These are phyloP conservation scores for Pholiota microspora DNA, from an alignment of 768 basidiomycete species.

Conservation along the genomic window DNA sequence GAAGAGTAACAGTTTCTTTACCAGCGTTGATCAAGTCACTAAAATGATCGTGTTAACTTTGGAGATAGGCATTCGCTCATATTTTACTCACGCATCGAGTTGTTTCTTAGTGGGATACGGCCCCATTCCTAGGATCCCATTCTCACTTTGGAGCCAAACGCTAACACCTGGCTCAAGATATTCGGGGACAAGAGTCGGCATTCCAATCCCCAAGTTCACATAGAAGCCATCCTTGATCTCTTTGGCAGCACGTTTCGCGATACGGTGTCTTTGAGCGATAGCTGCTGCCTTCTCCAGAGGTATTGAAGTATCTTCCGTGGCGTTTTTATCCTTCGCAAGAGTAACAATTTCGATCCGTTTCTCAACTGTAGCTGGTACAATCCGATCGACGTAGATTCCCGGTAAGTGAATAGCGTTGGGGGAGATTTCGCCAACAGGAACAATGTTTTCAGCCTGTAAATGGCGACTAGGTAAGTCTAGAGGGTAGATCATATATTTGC, in stretches of 20 bases:
- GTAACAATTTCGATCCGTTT: slow-evolving; percentile 80
- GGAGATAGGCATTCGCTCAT: neutral
- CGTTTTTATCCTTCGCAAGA: slow-evolving; percentile 49
- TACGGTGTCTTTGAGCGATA: slow-evolving; percentile 60
- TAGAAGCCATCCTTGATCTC: slow-evolving; percentile 88
- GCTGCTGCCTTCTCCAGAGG: slow-evolving; percentile 53
- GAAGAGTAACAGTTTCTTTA: slow-evolving; percentile 90
- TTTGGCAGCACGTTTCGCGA: slow-evolving; percentile 84
- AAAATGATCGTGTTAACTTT: slow-evolving; percentile 7
- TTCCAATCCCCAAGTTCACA: slow-evolving; percentile 88
- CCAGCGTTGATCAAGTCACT: slow-evolving; percentile 94
- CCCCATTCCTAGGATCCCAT: slow-evolving; percentile 86
- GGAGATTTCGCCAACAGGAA: slow-evolving; percentile 77
- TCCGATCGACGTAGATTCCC: slow-evolving; percentile 86
- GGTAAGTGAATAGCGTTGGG: slow-evolving; percentile 82
- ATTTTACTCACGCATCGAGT: slow-evolving; percentile 67
- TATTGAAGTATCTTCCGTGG: slow-evolving; percentile 21
- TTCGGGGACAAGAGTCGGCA: slow-evolving; percentile 87
- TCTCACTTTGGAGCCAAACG: slow-evolving; percentile 93
- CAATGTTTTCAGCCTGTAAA: slow-evolving; percentile 81
- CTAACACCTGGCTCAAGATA: slow-evolving; percentile 68
- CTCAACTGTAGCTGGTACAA: slow-evolving; percentile 72
- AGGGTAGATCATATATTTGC: neutral
- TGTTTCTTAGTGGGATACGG: slow-evolving; percentile 84
- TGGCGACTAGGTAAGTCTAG: neutral